Percentiles rank a stretch among this genome's conserved stretches.
phyloP scores from a whole-genome alignment of 2,329 filamentous ascomycete genomes.

The Apiospora koreana region DNA sequence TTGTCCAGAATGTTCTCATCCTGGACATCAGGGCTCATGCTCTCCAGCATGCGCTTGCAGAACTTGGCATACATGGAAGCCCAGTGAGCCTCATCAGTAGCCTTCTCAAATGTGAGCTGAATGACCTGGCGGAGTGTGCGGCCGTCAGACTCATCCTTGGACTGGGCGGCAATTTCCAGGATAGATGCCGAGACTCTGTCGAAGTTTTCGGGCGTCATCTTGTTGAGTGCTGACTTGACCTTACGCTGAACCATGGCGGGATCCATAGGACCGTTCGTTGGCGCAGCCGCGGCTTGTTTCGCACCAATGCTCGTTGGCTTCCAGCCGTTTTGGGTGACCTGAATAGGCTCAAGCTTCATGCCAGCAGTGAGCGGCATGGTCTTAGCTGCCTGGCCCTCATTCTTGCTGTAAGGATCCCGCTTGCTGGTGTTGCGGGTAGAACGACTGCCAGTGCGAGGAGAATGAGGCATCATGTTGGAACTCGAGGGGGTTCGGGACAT shows the following conservation, averaged over 20 bases:
- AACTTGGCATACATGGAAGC: constrained; percentile 99
- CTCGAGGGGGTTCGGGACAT: constrained; percentile 66
- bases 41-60: constrained; percentile 95
- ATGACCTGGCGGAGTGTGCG: constrained; percentile 96
- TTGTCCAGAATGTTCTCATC: constrained; percentile 95
- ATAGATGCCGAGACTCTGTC: constrained; percentile 81
- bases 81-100: constrained; percentile 97
- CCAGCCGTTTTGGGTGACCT: constrained; percentile 77
- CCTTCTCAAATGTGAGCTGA: constrained; percentile 98
- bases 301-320: constrained; percentile 74
- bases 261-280: constrained; percentile 65
- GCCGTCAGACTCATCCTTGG: constrained; percentile 92
- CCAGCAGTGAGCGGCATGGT: constrained; percentile 89
- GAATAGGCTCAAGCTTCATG: constrained; percentile 78
- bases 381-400: constrained; percentile 73
- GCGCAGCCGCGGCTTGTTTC: constrained; percentile 40
- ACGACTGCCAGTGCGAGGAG: constrained; percentile 68
- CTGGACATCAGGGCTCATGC: constrained; percentile 91
- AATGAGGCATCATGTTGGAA: constrained; percentile 61
- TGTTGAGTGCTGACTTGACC: constrained; percentile 98
- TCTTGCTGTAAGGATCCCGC: constrained; percentile 52
- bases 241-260: constrained; percentile 96
- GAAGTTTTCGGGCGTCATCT: constrained; percentile 99
- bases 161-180: constrained; percentile 87
- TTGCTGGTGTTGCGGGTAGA: constrained; percentile 63